Evolutionary conservation across 1,139 yeast species (phyloP).

Genomic region (Candida freyschussii): DNA sequence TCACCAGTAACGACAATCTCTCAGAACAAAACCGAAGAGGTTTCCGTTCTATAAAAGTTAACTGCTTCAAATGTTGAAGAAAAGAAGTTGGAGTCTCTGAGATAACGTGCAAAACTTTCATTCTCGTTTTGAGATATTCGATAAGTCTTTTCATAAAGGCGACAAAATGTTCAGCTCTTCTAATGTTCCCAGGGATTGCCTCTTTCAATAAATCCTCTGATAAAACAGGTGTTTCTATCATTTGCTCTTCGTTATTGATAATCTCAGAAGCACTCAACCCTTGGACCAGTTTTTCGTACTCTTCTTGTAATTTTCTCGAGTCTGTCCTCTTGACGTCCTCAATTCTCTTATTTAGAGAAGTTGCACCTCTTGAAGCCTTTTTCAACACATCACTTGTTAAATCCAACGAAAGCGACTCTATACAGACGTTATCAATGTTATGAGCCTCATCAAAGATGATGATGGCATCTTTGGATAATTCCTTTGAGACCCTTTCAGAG

Average conservation of each 20-base stretch:
- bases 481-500: conserved; percentile 90
- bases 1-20: conserved; percentile 76
- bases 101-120: conserved; percentile 95
- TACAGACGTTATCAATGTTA: conserved; percentile 96
- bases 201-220: conserved; percentile 83
- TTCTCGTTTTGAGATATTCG: conserved; percentile 91
- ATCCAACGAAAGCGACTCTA: conserved; percentile 89
- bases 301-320: conserved; percentile 78
- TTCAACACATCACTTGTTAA: conserved; percentile 77
- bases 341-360: conserved; percentile 65
- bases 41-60: conserved; percentile 87
- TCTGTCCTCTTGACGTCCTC: conserved; percentile 81
- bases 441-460: conserved; percentile 98
- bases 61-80: conserved; percentile 83
- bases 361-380: conserved; percentile 79
- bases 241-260: conserved; percentile 74
- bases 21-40: conserved; percentile 92
- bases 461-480: conserved; percentile 86
- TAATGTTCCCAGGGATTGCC: conserved; percentile 94
- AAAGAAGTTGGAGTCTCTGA: conserved; percentile 95
- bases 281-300: conserved; percentile 84
- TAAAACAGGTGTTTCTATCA: conserved; percentile 85
- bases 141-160: conserved; percentile 88
- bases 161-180: conserved; percentile 95
- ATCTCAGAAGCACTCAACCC: conserved; percentile 79